These are phyloP conservation scores for Nannochloropsis granulata DNA, from an alignment of 108 stramenopile genomes.

Conservation along the genomic window DNA sequence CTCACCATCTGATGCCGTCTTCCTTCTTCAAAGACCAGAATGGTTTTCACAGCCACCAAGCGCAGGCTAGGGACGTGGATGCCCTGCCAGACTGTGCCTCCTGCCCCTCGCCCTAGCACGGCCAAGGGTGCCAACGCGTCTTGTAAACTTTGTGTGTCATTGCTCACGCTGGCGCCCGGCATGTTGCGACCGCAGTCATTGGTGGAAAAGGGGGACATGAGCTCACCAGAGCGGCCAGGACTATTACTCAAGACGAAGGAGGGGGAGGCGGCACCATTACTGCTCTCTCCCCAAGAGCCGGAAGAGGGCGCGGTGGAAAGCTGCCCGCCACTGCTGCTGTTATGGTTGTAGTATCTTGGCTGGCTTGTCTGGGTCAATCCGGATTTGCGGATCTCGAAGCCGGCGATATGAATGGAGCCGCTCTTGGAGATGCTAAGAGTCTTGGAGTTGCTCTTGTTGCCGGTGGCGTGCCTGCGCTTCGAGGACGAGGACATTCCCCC, in stretches of 20 bases:
- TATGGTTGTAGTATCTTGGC: not conserved
- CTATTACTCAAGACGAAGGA: not conserved
- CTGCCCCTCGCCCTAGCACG: slow-evolving; percentile 45
- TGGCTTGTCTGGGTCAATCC: not conserved
- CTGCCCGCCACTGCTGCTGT: not conserved
- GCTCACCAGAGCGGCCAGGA: too few species aligned
- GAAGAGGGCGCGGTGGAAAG: not conserved
- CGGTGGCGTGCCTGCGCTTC: not conserved
- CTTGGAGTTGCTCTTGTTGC: not conserved
- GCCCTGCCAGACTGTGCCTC: slow-evolving; percentile 43
- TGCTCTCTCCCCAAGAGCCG: not conserved
- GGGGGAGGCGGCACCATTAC: not conserved
- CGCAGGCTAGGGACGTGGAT: slow-evolving; percentile 45
- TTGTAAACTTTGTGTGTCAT: not conserved
- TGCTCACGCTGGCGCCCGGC: not conserved
- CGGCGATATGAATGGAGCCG: not conserved
- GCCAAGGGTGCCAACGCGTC: slow-evolving; percentile 2
- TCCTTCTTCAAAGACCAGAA: slow-evolving; percentile 38
- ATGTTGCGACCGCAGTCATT: not conserved
- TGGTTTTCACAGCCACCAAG: slow-evolving; percentile 48
- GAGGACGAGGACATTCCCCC: not conserved
- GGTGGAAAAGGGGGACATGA: not conserved
- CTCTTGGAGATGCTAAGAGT: not conserved
- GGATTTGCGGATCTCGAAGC: not conserved
- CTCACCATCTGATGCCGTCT: slow-evolving; percentile 39